Percentiles rank a stretch among this genome's conserved stretches.
Evolutionary conservation across 768 basidiomycete genomes (phyloP).

Genomic region (Auriscalpium orientale): DNA sequence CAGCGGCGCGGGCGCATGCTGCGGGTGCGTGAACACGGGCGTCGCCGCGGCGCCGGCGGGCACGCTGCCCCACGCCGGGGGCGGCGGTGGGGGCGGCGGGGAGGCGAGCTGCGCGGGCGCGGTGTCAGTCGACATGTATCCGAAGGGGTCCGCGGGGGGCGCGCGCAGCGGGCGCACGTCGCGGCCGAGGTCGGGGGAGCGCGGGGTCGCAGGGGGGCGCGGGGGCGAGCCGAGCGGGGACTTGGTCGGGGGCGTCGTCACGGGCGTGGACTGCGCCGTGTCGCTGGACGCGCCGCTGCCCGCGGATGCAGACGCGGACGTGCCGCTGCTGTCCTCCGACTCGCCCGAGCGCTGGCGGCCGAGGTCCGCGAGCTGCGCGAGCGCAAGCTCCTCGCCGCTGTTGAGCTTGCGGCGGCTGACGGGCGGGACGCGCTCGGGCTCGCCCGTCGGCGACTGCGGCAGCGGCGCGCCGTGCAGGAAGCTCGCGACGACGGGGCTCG

Average conservation of each 20-base stretch:
- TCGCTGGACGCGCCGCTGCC: not conserved
- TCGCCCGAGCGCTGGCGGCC: not conserved
- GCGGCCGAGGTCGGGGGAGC: not conserved
- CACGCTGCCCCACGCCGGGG: not conserved
- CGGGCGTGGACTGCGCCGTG: conserved; percentile 8
- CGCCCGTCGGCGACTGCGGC: conserved; percentile 17
- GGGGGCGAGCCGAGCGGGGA: not conserved
- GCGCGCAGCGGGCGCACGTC: not conserved
- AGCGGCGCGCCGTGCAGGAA: conserved; percentile 38
- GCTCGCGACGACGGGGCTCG: conserved; percentile 45
- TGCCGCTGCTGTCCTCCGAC: not conserved
- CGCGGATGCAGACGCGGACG: not conserved
- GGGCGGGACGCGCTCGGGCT: conserved; percentile 20
- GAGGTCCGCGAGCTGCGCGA: not conserved
- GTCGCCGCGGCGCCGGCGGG: conserved; percentile 4
- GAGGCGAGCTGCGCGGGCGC: not conserved
- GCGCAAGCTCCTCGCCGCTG: not conserved
- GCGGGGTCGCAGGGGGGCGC: conserved; percentile 2
- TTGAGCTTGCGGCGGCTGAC: conserved; percentile 17
- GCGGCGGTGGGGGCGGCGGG: not conserved
- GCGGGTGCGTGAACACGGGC: conserved; percentile 19
- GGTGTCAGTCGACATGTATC: conserved; percentile 12
- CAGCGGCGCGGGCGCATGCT: conserved; percentile 23
- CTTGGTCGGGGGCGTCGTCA: conserved; percentile 8
- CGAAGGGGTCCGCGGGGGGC: conserved; percentile 18